These are phyloP conservation scores for Dendrobium catenatum DNA, from an alignment of 106 monocot genomes.

Conservation along the genomic window DNA sequence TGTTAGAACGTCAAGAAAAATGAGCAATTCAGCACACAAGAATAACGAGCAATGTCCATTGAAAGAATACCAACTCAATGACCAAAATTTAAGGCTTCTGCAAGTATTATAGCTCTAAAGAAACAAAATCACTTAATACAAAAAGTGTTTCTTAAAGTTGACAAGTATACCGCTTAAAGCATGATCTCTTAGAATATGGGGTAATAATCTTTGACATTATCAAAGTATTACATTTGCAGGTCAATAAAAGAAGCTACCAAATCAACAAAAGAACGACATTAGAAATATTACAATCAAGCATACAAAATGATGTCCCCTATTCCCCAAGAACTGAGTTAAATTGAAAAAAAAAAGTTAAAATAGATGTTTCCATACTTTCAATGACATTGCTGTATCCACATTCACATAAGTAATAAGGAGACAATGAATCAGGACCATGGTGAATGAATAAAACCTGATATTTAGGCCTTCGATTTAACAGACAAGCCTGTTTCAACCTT, in stretches of 20 bases:
- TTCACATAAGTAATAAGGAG: background rate
- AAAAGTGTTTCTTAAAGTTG: background rate
- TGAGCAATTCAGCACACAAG: background rate
- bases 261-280: background rate
- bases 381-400: background rate
- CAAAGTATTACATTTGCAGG: background rate
- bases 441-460: conserved; percentile 8
- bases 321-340: background rate
- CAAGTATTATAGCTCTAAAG: background rate
- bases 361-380: background rate
- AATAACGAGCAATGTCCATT: background rate
- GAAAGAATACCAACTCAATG: background rate
- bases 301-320: background rate
- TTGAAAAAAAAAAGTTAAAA: background rate
- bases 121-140: background rate
- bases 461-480: conserved; percentile 37
- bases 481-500: conserved; percentile 88
- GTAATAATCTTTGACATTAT: background rate
- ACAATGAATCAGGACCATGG: background rate
- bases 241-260: background rate
- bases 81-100: background rate
- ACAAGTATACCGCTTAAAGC: background rate
- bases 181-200: background rate
- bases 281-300: background rate
- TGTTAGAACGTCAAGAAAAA: background rate